These are phyloP conservation scores for Eutypa lata DNA, from an alignment of 2,329 filamentous ascomycete genomes.

Conservation along the genomic window DNA sequence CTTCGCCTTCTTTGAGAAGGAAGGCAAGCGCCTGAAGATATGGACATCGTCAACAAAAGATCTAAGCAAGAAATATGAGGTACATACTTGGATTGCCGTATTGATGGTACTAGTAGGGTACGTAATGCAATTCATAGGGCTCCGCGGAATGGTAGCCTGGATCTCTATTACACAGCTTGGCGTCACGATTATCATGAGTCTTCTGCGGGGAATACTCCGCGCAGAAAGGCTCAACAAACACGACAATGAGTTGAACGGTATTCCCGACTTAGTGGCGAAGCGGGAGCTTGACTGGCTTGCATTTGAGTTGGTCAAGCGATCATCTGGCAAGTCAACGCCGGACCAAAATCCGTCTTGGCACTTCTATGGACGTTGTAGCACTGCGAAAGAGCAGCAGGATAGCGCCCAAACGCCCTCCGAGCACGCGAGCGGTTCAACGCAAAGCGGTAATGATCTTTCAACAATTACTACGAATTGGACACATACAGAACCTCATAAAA, in stretches of 20 bases:
- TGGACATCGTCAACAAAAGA: constrained; percentile 11
- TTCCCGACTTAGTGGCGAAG: constrained; percentile 10
- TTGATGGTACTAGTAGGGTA: constrained; percentile 7
- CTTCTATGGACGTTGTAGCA: not conserved
- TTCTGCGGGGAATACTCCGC: constrained; percentile 12
- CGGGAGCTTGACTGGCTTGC: constrained; percentile 23
- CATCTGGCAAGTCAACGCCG: not conserved
- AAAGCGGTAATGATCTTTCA: not conserved
- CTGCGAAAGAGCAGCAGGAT: not conserved
- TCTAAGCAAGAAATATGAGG: not conserved
- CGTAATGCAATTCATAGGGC: constrained; percentile 18
- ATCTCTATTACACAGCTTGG: constrained; percentile 17
- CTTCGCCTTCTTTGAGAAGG: constrained; percentile 14
- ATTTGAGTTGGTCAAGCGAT: constrained; percentile 6
- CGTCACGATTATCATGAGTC: constrained; percentile 15
- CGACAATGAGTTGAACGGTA: constrained; percentile 9
- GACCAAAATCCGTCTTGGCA: not conserved
- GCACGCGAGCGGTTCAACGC: not conserved
- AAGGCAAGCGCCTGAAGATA: not conserved
- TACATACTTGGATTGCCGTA: constrained; percentile 4
- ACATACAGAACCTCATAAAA: not conserved
- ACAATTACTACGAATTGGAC: not conserved
- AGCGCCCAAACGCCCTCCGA: not conserved
- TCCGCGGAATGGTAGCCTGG: constrained; percentile 16
- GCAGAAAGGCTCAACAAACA: constrained; percentile 11